phyloP scores from a whole-genome alignment of 371 early-diverging fungal genomes.

The Mortierella sp. region DNA sequence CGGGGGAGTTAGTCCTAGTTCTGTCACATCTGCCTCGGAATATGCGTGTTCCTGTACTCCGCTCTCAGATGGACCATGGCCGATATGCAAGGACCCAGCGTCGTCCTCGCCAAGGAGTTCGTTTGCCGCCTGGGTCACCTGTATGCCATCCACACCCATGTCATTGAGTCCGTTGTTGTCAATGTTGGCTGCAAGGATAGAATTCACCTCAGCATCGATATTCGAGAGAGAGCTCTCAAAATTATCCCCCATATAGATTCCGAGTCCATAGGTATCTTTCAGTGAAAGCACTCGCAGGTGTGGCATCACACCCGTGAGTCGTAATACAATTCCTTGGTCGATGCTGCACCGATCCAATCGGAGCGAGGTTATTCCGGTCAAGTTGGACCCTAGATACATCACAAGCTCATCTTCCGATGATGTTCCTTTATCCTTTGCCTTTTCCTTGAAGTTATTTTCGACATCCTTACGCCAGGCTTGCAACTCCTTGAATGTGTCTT shows the following conservation, averaged over 20 bases:
- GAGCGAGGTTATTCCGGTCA: slow-evolving; percentile 8
- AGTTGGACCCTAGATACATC: not conserved
- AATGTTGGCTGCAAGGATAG: no score
- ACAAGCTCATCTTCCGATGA: not conserved
- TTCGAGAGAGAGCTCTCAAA: no score
- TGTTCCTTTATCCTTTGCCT: not conserved
- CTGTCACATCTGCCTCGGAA: no score
- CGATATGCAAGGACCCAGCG: no score
- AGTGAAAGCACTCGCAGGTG: slow-evolving; percentile 14
- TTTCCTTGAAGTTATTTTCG: not conserved
- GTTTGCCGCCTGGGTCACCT: no score
- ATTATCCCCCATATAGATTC: not conserved
- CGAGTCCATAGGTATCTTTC: slow-evolving; percentile 1
- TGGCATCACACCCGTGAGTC: slow-evolving; percentile 18
- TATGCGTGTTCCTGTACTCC: no score
- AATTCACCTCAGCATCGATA: no score
- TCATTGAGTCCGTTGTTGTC: no score
- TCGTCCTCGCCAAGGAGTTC: not conserved
- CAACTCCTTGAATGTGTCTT: not conserved
- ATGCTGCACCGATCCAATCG: slow-evolving; percentile 11
- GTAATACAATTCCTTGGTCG: not conserved
- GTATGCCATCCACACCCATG: no score
- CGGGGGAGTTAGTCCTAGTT: no score
- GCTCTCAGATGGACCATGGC: no score
- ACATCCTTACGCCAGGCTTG: slow-evolving; percentile 2